These are phyloP conservation scores for Aspergillus homomorphus DNA, from an alignment of 495 filamentous ascomycete genomes.

Conservation along the genomic window DNA sequence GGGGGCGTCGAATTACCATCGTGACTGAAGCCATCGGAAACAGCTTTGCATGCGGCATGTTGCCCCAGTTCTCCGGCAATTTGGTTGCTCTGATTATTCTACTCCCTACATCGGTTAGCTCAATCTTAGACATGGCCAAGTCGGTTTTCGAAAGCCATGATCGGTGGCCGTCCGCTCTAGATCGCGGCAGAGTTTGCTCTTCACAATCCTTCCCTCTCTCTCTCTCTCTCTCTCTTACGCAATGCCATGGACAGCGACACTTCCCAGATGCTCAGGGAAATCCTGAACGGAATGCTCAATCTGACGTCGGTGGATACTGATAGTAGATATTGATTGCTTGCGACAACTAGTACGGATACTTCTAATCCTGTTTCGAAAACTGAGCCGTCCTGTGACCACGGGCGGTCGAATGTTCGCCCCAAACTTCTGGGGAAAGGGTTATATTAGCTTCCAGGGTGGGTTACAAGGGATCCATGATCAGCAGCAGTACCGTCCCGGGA, in stretches of 20 bases:
- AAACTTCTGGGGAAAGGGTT: constrained; percentile 12
- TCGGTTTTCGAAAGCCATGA: constrained; percentile 5
- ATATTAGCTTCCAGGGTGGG: constrained; percentile 3
- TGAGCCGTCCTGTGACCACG: constrained; percentile 4
- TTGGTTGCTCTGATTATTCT: constrained; percentile 8
- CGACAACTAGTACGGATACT: neutral
- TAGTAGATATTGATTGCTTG: constrained; percentile 7
- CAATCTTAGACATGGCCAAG: neutral
- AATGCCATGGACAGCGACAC: neutral
- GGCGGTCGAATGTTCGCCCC: constrained; percentile 10
- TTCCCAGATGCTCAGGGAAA: neutral
- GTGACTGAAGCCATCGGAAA: constrained; percentile 13
- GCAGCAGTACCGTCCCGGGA: constrained; percentile 7
- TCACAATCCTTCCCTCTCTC: constrained; percentile 4
- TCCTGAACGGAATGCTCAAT: constrained; percentile 15
- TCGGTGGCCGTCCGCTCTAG: constrained; percentile 10
- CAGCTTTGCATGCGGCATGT: constrained; percentile 18
- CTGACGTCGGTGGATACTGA: constrained; percentile 10
- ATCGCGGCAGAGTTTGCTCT: constrained; percentile 9
- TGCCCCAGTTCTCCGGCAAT: constrained; percentile 17
- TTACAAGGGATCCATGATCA: constrained; percentile 3
- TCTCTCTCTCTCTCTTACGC: constrained; percentile 14
- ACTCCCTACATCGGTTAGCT: constrained; percentile 12
- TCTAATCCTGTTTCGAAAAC: constrained; percentile 8
- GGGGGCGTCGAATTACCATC: constrained; percentile 19